These are phyloP conservation scores for Gynostemma pentaphyllum DNA, from an alignment of 306 rosid genomes.

Conservation along the genomic window DNA sequence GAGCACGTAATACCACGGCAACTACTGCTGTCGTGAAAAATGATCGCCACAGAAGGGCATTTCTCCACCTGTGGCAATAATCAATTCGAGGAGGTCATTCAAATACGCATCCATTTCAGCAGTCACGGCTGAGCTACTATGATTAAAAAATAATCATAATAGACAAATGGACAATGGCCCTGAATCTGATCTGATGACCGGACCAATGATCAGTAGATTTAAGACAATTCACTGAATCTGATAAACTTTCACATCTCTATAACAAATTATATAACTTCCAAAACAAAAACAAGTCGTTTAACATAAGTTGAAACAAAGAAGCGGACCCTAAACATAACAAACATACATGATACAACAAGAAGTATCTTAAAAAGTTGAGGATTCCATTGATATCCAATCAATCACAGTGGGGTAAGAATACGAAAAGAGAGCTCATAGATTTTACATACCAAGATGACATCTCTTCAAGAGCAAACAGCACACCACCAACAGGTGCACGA, in stretches of 20 bases:
- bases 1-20: slow-evolving; percentile 74
- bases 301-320: too few relatives aligned
- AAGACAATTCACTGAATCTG: too few relatives aligned
- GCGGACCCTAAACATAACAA: too few relatives aligned
- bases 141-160: not conserved
- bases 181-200: too few relatives aligned
- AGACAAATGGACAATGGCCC: not conserved
- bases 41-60: slow-evolving; percentile 94
- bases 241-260: too few relatives aligned
- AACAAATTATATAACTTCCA: too few relatives aligned
- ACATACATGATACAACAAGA: too few relatives aligned
- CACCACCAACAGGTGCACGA: slow-evolving; percentile 93
- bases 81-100: not conserved
- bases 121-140: not conserved
- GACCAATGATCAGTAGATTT: too few relatives aligned
- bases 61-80: slow-evolving; percentile 71
- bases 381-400: not conserved
- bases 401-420: too few relatives aligned
- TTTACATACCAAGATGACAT: slow-evolving; percentile 74
- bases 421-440: slow-evolving; percentile 13
- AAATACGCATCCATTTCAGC: not conserved
- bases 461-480: slow-evolving; percentile 88
- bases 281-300: too few relatives aligned
- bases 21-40: slow-evolving; percentile 84
- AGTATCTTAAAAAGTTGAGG: not conserved